These are phyloP conservation scores for Exophiala aquamarina DNA, from an alignment of 2,329 filamentous ascomycete species.

Conservation along the genomic window DNA sequence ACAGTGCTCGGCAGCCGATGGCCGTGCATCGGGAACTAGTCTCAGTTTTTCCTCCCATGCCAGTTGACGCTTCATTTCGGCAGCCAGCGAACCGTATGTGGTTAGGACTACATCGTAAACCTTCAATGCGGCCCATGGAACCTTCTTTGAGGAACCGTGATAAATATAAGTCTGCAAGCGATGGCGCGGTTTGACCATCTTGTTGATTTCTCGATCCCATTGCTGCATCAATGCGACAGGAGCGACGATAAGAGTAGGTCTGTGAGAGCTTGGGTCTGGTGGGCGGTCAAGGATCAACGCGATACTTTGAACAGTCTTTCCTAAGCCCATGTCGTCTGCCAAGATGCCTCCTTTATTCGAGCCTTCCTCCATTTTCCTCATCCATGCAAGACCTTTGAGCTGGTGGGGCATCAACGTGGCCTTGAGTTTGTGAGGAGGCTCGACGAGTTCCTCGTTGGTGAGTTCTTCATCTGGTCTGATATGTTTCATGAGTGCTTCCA, in stretches of 20 bases:
- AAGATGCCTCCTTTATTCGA: conserved; percentile 73
- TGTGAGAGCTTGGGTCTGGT: conserved; percentile 56
- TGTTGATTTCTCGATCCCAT: conserved; percentile 77
- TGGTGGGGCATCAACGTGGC: conserved; percentile 78
- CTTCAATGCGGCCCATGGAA: conserved; percentile 59
- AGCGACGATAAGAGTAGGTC: conserved; percentile 80
- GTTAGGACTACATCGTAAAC: conserved; percentile 74
- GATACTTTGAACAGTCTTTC: conserved; percentile 81
- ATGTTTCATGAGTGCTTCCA: conserved; percentile 68
- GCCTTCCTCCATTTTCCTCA: conserved; percentile 71
- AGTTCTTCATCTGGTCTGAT: conserved; percentile 72
- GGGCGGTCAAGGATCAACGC: conserved; percentile 70
- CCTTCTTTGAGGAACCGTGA: conserved; percentile 63
- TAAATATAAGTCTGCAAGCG: conserved; percentile 66
- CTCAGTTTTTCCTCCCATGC: conserved; percentile 52
- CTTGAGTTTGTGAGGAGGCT: conserved; percentile 66
- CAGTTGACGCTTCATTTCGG: conserved; percentile 65
- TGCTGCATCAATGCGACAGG: conserved; percentile 79
- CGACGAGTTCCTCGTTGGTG: conserved; percentile 50
- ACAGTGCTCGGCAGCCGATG: conserved; percentile 41
- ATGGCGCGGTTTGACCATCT: conserved; percentile 62
- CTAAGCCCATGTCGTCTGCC: conserved; percentile 79
- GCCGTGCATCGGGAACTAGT: conserved; percentile 41
- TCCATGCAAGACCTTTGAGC: conserved; percentile 73
- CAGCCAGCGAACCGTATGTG: conserved; percentile 70